phyloP scores from a whole-genome alignment of 345 rosid genomes.

The Alliaria petiolata region DNA sequence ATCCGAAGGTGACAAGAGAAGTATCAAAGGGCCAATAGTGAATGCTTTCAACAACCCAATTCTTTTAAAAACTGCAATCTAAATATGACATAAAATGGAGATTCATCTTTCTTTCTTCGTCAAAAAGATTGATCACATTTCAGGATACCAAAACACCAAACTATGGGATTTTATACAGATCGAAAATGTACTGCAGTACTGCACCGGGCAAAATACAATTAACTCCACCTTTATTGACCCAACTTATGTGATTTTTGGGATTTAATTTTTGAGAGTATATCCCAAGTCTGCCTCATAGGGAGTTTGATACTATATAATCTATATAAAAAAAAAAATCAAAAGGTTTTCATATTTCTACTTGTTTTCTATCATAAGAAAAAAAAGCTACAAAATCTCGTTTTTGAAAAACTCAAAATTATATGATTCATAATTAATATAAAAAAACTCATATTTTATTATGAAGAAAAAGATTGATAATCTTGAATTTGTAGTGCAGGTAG shows the following conservation, averaged over 20 bases:
- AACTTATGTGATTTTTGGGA: background rate
- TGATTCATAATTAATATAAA: too few species aligned
- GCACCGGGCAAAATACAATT: background rate
- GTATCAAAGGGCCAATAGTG: conserved; percentile 4
- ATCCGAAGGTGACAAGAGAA: conserved; percentile 24
- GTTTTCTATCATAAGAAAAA: too few species aligned
- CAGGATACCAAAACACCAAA: background rate
- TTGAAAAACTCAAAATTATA: too few species aligned
- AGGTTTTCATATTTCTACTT: too few species aligned
- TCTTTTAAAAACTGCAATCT: background rate
- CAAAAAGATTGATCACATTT: conserved; percentile 5
- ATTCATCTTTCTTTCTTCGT: background rate
- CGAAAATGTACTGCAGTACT: background rate
- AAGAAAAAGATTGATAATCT: too few species aligned
- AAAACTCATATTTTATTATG: too few species aligned
- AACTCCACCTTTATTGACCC: too few species aligned
- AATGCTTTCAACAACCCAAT: conserved; percentile 30
- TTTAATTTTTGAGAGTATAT: background rate
- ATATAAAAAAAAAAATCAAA: too few species aligned
- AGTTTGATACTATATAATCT: too few species aligned
- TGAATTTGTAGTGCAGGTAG: too few species aligned
- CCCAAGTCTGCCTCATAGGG: background rate
- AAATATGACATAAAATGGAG: background rate
- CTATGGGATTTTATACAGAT: background rate
- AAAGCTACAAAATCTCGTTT: too few species aligned